Evolutionary conservation across 495 filamentous ascomycete species (phyloP), one percentile per base, ranked within the genome.

Genomic region (Hapsidospora chrysogenum): DNA sequence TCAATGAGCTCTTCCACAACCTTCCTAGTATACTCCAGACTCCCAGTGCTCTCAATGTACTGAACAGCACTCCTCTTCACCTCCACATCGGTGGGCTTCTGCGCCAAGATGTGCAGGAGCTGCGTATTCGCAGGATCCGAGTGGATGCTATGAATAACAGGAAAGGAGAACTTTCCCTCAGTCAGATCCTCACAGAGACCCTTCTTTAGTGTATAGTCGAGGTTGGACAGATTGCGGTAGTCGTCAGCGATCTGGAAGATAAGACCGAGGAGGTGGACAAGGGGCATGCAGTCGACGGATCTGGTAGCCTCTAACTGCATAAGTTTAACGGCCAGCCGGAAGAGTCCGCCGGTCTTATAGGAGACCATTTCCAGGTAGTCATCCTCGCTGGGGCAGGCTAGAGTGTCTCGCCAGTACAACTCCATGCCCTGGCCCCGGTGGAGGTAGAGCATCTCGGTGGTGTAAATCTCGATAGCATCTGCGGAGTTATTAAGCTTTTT

Each of bases 321-420:
- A 14, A 93, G 52, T 47, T 82, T 78, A 10, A 89, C 67, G 2
- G 80, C 79, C 10, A 93, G 63, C 20, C 81, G 68, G 60, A 93
- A 92, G 10, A 92, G 63, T 1, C 85, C 84, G 1, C 84, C 84
- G 0, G 85, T 92, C 54, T 92, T 89, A 50, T 85, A 85, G 33
- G 72, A 74, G 8, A 92, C 80, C 85, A 93, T 92, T 44, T 87
- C 80, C 3, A 92, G 60, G 52, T 93, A 93, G 41, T 92, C 85
- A 33, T 82, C 78, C 48, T 85, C 80, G 13, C 63, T 78, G 10
- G 85, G 85, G 47, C 80, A 85, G 17, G 70, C 80, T 40, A 87
- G 53, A 6, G 78, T 80, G 48, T 85, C 77, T 9, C 82, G 70
- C 85, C 85, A 93, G 56, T 79, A 83, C 26, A 93, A 61, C 43